A percentile compares a stretch with the other conserved stretches of the same genome.
Conservation (phyloP, 2,329 filamentous ascomycete species). For the Fusarium guadeloupense region DNA sequence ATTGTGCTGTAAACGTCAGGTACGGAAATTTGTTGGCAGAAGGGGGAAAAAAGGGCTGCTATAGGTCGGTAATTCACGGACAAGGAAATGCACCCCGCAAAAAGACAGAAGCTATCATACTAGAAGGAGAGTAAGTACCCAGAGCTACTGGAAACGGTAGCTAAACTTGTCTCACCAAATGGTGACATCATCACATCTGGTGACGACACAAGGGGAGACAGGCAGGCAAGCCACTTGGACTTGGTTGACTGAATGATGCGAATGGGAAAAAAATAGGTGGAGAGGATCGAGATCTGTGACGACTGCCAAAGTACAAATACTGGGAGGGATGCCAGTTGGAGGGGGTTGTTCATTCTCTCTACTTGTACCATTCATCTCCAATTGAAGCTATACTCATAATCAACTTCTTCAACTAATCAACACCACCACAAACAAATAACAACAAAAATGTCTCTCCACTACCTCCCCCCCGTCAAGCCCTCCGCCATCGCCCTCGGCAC, state of each 20-base stretch:
- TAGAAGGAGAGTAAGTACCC: background rate
- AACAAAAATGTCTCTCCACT: conserved; percentile 67
- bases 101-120: background rate
- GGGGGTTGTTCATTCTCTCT: background rate
- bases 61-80: background rate
- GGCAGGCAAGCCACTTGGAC: conserved; percentile 38
- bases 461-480: conserved; percentile 85
- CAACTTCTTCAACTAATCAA: background rate
- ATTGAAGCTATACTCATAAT: conserved; percentile 25
- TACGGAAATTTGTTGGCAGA: conserved; percentile 12
- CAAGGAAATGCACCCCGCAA: conserved; percentile 11
- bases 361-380: conserved; percentile 4
- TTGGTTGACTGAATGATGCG: conserved; percentile 30
- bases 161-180: conserved; percentile 41
- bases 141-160: background rate
- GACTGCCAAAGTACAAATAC: conserved; percentile 43
- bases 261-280: conserved; percentile 24
- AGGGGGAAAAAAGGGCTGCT: conserved; percentile 21
- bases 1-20: conserved; percentile 26
- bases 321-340: conserved; percentile 7
- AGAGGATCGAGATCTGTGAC: conserved; percentile 39
- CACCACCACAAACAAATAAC: background rate
- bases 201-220: conserved; percentile 45
- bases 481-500: conserved; percentile 97
- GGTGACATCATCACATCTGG: conserved; percentile 55